These are phyloP conservation scores for Xylariaceae sp. DNA, from an alignment of 2,329 filamentous ascomycete genomes.

Conservation along the genomic window DNA sequence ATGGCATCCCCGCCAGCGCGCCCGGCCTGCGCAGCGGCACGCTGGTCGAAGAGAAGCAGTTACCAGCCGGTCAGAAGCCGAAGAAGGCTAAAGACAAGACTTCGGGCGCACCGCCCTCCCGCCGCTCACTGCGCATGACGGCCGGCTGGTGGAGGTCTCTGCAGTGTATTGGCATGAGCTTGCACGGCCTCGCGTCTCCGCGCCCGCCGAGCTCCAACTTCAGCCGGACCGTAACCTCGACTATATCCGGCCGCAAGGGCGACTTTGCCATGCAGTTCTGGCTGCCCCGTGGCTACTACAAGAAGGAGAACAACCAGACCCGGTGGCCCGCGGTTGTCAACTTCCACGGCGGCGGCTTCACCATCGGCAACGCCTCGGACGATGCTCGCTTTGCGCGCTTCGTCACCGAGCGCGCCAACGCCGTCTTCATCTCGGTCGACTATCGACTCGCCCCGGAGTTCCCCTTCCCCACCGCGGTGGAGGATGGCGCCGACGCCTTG, in stretches of 20 bases:
- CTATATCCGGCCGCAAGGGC: constrained; percentile 24
- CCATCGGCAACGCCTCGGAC: constrained; percentile 54
- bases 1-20: constrained; percentile 4
- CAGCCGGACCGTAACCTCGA: constrained; percentile 43
- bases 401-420: constrained; percentile 43
- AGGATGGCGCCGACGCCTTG: constrained; percentile 58
- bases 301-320: constrained; percentile 15
- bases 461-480: constrained; percentile 57
- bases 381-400: constrained; percentile 54
- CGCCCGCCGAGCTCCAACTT: constrained; percentile 55
- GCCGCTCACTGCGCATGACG: constrained; percentile 55
- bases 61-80: constrained; percentile 11
- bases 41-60: constrained; percentile 4
- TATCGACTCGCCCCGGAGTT: constrained; percentile 61
- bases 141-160: constrained; percentile 60
- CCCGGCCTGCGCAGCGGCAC: constrained; percentile 1
- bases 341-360: constrained; percentile 62
- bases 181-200: constrained; percentile 56
- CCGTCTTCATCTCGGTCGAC: constrained; percentile 56
- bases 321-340: constrained; percentile 51
- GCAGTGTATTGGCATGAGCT: constrained; percentile 61
- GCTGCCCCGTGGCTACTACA: constrained; percentile 30
- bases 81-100: constrained; percentile 18
- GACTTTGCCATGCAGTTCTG: constrained; percentile 35
- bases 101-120: constrained; percentile 27